These are phyloP conservation scores for Aspergillus haitiensis DNA, from an alignment of 495 filamentous ascomycete species.

Conservation along the genomic window DNA sequence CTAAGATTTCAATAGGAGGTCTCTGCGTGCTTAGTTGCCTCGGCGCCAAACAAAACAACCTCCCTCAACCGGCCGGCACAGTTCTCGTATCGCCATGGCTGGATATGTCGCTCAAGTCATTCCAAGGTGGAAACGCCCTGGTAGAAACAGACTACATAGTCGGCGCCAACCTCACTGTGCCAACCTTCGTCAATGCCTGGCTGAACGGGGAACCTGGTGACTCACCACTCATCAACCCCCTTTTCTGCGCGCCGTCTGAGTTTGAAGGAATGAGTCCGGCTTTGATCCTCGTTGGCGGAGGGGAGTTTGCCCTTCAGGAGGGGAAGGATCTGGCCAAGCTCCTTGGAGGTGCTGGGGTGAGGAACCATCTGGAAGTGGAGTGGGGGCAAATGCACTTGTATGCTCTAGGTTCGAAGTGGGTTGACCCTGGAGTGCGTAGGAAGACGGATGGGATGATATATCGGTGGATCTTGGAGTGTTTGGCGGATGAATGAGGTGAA, in stretches of 20 bases:
- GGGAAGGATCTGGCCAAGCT: not conserved
- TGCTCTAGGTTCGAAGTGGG: not conserved
- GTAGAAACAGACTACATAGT: not conserved
- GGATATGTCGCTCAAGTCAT: not conserved
- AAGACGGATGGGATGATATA: not conserved
- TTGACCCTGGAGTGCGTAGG: not conserved
- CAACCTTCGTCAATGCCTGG: not conserved
- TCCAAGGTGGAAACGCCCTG: not conserved
- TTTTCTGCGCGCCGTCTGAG: not conserved
- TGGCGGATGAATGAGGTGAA: not conserved
- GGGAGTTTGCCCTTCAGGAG: not conserved
- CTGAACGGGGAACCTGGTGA: not conserved
- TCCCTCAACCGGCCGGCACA: not conserved
- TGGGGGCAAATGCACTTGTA: not conserved
- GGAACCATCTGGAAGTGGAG: not conserved
- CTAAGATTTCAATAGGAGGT: not conserved
- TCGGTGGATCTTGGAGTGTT: not conserved
- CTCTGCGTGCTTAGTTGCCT: not conserved
- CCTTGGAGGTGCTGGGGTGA: not conserved
- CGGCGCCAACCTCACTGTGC: not conserved
- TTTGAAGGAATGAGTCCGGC: not conserved
- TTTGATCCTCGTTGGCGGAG: not conserved
- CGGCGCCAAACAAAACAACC: not conserved
- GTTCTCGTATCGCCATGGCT: not conserved
- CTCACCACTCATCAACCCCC: not conserved